Evolutionary conservation across 2,329 filamentous ascomycete genomes (phyloP).

Genomic region (Aspergillus neotritici): DNA sequence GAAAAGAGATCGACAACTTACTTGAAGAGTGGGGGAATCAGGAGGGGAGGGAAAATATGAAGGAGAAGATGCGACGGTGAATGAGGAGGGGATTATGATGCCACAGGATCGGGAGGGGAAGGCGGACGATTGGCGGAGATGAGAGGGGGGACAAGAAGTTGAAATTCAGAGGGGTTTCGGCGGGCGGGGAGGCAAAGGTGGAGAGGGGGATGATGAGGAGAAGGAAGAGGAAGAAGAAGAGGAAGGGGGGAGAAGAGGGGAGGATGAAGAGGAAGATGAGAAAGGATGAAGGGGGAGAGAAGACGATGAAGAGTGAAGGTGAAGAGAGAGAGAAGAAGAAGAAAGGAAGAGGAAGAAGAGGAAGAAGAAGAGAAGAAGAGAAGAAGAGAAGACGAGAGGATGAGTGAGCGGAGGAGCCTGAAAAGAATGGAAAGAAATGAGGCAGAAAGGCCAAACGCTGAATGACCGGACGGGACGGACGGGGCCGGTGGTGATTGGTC

Average conservation of each 20-base stretch:
- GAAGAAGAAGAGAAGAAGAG: constrained; percentile 17
- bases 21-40: not conserved
- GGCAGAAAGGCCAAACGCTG: constrained; percentile 12
- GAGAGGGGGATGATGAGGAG: constrained; percentile 21
- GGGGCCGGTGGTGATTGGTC: too few species aligned
- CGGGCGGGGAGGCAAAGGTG: constrained; percentile 25
- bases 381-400: constrained; percentile 17
- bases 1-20: not conserved
- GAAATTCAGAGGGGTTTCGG: constrained; percentile 23
- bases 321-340: constrained; percentile 10
- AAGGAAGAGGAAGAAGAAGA: constrained; percentile 11
- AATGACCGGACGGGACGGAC: too few species aligned
- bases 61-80: not conserved
- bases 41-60: not conserved
- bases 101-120: constrained; percentile 2
- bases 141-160: constrained; percentile 17
- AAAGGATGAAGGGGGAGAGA: constrained; percentile 14
- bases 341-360: constrained; percentile 9
- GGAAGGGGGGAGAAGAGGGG: constrained; percentile 8
- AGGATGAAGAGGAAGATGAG: constrained; percentile 11
- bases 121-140: constrained; percentile 7
- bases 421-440: constrained; percentile 12
- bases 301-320: constrained; percentile 18
- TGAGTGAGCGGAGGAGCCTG: constrained; percentile 16
- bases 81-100: not conserved